Base-by-base conservation (phyloP, 1,284 basidiomycete species). In the Rhizoctonia solani region DNA sequence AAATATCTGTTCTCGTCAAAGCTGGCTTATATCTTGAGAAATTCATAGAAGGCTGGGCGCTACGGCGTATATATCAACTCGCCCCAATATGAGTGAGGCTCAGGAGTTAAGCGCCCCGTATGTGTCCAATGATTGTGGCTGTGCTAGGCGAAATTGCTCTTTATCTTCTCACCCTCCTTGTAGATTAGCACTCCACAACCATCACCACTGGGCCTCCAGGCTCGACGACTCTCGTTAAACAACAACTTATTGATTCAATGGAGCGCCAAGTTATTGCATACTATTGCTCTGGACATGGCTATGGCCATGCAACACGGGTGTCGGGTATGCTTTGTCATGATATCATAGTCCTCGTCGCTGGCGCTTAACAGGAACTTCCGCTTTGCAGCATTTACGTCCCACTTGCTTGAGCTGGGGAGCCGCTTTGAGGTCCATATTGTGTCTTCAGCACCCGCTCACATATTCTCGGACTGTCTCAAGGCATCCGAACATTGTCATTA, bases 241-340 rank as follows among this genome's bases (percentile, higher is more conserved):
- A 8, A 39, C 16, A 8, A 39, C 8, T 9, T 19, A 47, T 23
- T 9, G 11, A 6, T 21, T 23, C 13, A 9, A 63, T 63, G 59
- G 59, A 46, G 32, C 59, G 59, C 47, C 50, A 29, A 19, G 25
- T 52, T n/a, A 47, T 87, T 61, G 87, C 83, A 1, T 89, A 87
- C 74, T 89, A 89, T 73, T 89, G 87, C 74, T 88, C 86, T 37
- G 87, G 87, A 23, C 87, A 90, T 73, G 88, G 87, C 29, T 89
- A 87, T 69, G 87, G 87, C 8, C 87, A 89, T 74, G 87, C 87
- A 23, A 90, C 87, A 4, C 83, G 87, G 37, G 88, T 90, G 9
- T 88, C 87, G 30, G 59, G 59, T 63, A 29, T 25, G 59, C 42
- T 9, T 16, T 8, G 16, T 39, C 9, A 39, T 46, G 19, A 21